Percentiles rank a stretch among this genome's conserved stretches.
Evolutionary conservation across 768 basidiomycete species (phyloP).

Genomic region (Serendipita sp.): DNA sequence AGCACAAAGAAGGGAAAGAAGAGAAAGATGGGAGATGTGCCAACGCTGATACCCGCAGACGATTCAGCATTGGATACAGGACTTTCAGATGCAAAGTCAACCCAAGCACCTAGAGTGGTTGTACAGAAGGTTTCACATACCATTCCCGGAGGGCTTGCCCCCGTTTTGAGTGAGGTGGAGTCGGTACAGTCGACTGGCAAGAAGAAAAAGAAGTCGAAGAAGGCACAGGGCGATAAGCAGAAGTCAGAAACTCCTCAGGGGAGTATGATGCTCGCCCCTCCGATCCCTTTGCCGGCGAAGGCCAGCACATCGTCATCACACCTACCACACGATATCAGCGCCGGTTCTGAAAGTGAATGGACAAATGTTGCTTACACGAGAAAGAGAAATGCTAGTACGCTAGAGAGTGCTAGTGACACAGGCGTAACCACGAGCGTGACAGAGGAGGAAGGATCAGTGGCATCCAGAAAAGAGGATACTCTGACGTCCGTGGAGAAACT

Average conservation of each 20-base stretch:
- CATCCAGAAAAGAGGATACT: neutral
- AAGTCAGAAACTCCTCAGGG: neutral
- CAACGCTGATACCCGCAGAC: neutral
- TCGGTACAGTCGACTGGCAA: neutral
- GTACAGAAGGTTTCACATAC: neutral
- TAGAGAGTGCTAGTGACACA: conserved; percentile 9
- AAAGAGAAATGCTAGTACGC: neutral
- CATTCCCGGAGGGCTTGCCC: conserved; percentile 2
- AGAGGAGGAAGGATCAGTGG: conserved; percentile 10
- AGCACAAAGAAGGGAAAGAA: neutral
- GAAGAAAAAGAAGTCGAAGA: conserved; percentile 6
- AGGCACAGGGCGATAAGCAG: conserved; percentile 3
- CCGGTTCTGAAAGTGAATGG: neutral
- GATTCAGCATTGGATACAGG: neutral
- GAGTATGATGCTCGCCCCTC: conserved; percentile 2
- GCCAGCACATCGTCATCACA: neutral
- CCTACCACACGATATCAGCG: neutral
- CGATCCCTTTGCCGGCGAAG: neutral
- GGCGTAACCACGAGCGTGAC: conserved; percentile 12
- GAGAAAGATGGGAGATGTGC: neutral
- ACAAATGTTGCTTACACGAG: neutral
- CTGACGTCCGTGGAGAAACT: conserved; percentile 43
- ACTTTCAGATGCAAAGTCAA: neutral
- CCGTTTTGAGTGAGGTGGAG: conserved; percentile 1
- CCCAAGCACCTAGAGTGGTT: neutral